A percentile compares a stretch with the other conserved stretches of the same genome.
Conservation (phyloP, 352 stramenopile genomes). For the Aphanomyces stellatus region DNA sequence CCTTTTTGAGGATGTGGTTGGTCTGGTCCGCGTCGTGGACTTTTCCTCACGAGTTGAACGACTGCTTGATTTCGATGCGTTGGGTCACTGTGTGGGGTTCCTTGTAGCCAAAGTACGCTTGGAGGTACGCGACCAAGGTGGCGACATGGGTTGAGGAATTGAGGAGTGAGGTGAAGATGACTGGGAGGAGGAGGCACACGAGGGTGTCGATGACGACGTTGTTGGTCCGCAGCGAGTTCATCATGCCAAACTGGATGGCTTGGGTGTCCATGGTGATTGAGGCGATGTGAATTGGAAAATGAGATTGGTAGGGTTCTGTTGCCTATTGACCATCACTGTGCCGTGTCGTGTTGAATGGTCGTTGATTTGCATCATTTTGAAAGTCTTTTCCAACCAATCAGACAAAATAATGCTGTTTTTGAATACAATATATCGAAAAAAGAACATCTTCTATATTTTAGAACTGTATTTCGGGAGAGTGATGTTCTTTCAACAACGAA, state of each 20-base stretch:
- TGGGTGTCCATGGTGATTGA: not conserved
- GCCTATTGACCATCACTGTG: too few species aligned
- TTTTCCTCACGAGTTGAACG: slow-evolving; percentile 29
- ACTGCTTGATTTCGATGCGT: slow-evolving; percentile 28
- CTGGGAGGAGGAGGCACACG: slow-evolving; percentile 44
- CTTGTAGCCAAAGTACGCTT: slow-evolving; percentile 21
- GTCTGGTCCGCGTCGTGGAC: slow-evolving; percentile 36
- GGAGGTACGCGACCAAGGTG: slow-evolving; percentile 22
- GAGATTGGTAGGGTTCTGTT: too few species aligned
- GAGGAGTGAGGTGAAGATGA: slow-evolving; percentile 22
- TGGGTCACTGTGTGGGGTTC: slow-evolving; percentile 24
- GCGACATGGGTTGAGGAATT: slow-evolving; percentile 21
- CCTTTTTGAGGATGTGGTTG: slow-evolving; percentile 44
- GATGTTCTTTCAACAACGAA: too few species aligned
- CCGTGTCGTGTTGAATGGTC: too few species aligned
- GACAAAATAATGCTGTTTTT: too few species aligned
- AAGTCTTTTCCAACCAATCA: too few species aligned
- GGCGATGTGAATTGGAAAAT: too few species aligned
- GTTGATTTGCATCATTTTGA: too few species aligned
- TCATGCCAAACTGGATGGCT: slow-evolving; percentile 38
- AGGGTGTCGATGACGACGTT: slow-evolving; percentile 44
- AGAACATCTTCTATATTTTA: too few species aligned
- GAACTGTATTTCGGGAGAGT: too few species aligned
- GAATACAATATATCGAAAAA: too few species aligned
- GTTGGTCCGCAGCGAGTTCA: slow-evolving; percentile 45